Percentiles rank a stretch among this genome's conserved stretches.
These are phyloP conservation scores for Aotearoamyces nothofagi DNA, from an alignment of 2,329 filamentous ascomycete genomes.

Conservation along the genomic window DNA sequence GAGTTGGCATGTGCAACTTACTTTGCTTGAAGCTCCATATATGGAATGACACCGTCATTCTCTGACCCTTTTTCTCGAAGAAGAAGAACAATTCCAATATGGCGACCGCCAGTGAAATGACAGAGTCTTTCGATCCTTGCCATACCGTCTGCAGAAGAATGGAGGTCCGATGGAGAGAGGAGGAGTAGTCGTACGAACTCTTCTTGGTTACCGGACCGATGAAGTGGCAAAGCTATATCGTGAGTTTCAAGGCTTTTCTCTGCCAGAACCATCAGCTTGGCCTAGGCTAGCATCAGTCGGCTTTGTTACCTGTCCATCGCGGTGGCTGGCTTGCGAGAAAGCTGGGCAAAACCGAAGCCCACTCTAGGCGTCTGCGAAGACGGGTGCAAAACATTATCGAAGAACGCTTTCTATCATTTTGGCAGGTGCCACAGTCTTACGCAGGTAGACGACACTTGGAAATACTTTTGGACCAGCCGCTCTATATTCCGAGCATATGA, in stretches of 20 bases:
- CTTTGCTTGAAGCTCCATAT: slow-evolving; percentile 17
- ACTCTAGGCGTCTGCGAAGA: slow-evolving; percentile 16
- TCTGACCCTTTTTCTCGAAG: slow-evolving; percentile 10
- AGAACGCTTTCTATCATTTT: no score
- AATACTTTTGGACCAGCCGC: no score
- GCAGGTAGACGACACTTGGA: no score
- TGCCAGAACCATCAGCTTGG: no score
- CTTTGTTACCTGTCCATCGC: slow-evolving; percentile 20
- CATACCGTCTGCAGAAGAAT: slow-evolving; percentile 4
- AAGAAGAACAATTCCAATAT: slow-evolving; percentile 18
- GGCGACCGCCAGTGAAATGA: slow-evolving; percentile 15
- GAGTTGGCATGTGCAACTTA: slow-evolving; percentile 5
- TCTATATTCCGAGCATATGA: no score
- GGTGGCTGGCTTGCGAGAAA: slow-evolving; percentile 11
- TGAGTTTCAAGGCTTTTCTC: slow-evolving; percentile 14
- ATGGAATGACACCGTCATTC: slow-evolving; percentile 11
- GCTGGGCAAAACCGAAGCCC: slow-evolving; percentile 12
- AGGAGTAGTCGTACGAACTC: slow-evolving; percentile 14
- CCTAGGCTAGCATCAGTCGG: no score
- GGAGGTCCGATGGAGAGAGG: slow-evolving; percentile 14
- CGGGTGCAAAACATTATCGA: slow-evolving; percentile 21
- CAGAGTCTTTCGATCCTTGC: slow-evolving; percentile 17
- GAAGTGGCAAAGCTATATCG: slow-evolving; percentile 15
- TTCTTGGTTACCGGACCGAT: slow-evolving; percentile 3
- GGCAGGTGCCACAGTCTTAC: no score